Evolutionary conservation across 192 early-diverging fungal species (phyloP).

Genomic region (Backusella liffmaniae): DNA sequence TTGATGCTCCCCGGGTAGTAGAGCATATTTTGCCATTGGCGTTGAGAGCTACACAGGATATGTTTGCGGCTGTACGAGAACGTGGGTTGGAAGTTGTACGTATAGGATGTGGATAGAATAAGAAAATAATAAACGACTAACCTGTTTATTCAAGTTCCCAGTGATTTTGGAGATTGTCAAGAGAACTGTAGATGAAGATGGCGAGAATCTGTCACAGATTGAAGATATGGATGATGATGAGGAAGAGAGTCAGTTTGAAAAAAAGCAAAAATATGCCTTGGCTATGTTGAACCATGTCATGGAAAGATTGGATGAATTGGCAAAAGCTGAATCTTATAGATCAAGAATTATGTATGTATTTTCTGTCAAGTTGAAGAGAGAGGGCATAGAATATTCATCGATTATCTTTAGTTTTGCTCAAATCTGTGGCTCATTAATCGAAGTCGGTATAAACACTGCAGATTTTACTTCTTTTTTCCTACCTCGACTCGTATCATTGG

Average conservation of each 20-base stretch:
- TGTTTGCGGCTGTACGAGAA: conserved; percentile 52
- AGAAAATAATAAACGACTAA: background rate
- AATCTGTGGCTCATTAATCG: conserved; percentile 66
- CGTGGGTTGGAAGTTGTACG: conserved; percentile 49
- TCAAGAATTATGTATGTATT: conserved; percentile 51
- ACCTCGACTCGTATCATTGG: conserved; percentile 55
- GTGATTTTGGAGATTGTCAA: conserved; percentile 42
- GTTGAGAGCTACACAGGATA: conserved; percentile 53
- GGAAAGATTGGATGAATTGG: conserved; percentile 39
- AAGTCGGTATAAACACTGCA: conserved; percentile 53
- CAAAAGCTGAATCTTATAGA: conserved; percentile 53
- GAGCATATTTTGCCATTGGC: conserved; percentile 66
- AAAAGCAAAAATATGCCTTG: conserved; percentile 25
- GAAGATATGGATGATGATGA: conserved; percentile 36
- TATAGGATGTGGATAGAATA: background rate
- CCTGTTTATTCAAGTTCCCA: conserved; percentile 34
- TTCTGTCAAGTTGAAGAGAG: conserved; percentile 39
- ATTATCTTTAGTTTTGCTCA: conserved; percentile 54
- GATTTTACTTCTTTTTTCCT: conserved; percentile 74
- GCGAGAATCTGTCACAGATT: conserved; percentile 16
- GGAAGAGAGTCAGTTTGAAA: conserved; percentile 29
- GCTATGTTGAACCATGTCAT: conserved; percentile 36
- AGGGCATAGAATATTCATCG: conserved; percentile 39
- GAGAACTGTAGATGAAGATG: conserved; percentile 33
- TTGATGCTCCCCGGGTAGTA: conserved; percentile 58